phyloP scores from a whole-genome alignment of 75 land plant genomes.

The Picea sitchensis region DNA sequence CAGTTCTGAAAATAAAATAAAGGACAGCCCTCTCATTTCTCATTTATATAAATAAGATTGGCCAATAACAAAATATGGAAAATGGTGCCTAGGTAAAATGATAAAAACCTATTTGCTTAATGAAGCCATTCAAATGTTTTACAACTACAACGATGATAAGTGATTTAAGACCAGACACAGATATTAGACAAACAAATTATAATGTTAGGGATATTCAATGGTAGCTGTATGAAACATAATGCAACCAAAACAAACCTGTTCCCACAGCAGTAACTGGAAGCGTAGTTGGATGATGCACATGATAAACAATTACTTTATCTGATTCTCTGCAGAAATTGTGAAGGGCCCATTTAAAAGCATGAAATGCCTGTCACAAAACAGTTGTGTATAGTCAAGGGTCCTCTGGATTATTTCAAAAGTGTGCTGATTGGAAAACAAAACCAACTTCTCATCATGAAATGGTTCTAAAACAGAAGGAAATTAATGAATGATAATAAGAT shows the following conservation, averaged over 20 bases:
- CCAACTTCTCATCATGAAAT: too few relatives aligned
- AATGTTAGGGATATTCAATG: background rate
- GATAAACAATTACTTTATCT: slow-evolving; percentile 36
- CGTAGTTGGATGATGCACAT: slow-evolving; percentile 25
- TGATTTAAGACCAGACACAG: too few relatives aligned
- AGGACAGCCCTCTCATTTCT: background rate
- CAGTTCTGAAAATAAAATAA: background rate
- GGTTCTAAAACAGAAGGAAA: too few relatives aligned
- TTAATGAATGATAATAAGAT: too few relatives aligned
- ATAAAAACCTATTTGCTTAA: too few relatives aligned
- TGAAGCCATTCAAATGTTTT: too few relatives aligned
- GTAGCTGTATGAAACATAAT: background rate
- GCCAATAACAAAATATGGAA: background rate
- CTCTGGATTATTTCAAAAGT: too few relatives aligned
- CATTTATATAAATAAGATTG: background rate
- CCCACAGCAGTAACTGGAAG: slow-evolving; percentile 26
- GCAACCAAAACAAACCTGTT: slow-evolving; percentile 19
- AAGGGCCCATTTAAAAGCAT: slow-evolving; percentile 40
- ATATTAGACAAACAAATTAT: too few relatives aligned
- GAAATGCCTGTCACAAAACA: slow-evolving; percentile 21
- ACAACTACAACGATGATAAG: too few relatives aligned
- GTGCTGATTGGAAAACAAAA: too few relatives aligned
- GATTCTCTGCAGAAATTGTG: slow-evolving; percentile 32
- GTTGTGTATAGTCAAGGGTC: background rate
- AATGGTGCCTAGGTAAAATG: too few relatives aligned